These are phyloP conservation scores for Rugosomyces carneus DNA, from an alignment of 1,284 basidiomycete species.

Conservation along the genomic window DNA sequence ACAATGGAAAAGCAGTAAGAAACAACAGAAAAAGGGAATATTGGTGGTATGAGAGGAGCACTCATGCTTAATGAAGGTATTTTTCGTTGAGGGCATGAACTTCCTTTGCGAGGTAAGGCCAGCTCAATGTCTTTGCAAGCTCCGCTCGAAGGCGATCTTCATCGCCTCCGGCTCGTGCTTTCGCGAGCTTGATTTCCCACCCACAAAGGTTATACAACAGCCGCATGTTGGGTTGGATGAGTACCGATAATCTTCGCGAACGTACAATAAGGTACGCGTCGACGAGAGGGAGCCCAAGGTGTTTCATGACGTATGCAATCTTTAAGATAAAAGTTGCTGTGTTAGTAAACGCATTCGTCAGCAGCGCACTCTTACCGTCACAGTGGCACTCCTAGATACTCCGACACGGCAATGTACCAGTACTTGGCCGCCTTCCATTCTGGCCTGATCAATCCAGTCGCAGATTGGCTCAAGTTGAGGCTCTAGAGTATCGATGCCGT, in stretches of 20 bases:
- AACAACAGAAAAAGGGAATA: background rate
- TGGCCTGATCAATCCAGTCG: constrained; percentile 89
- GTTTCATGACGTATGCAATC: constrained; percentile 97
- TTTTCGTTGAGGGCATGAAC: constrained; percentile 79
- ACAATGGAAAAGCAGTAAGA: background rate
- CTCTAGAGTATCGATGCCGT: constrained; percentile 92
- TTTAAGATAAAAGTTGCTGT: too few species aligned
- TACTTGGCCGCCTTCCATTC: constrained; percentile 79
- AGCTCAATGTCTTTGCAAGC: constrained; percentile 59
- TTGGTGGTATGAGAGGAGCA: too few species aligned
- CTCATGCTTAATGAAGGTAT: constrained; percentile 48
- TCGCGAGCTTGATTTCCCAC: constrained; percentile 84
- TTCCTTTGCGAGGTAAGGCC: constrained; percentile 76
- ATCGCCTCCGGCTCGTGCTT: constrained; percentile 53
- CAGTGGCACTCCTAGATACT: constrained; percentile 88
- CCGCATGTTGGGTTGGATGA: constrained; percentile 93
- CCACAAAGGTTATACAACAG: constrained; percentile 90
- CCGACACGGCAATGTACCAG: constrained; percentile 96
- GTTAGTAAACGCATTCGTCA: too few species aligned
- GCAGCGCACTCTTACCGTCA: constrained; percentile 54
- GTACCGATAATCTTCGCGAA: constrained; percentile 73
- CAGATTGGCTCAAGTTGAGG: constrained; percentile 84
- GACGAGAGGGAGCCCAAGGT: constrained; percentile 81
- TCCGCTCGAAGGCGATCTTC: constrained; percentile 45
- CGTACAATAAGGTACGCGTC: constrained; percentile 91